Conservation (phyloP, 2,329 filamentous ascomycete species). For the Rutstroemia sp. region DNA sequence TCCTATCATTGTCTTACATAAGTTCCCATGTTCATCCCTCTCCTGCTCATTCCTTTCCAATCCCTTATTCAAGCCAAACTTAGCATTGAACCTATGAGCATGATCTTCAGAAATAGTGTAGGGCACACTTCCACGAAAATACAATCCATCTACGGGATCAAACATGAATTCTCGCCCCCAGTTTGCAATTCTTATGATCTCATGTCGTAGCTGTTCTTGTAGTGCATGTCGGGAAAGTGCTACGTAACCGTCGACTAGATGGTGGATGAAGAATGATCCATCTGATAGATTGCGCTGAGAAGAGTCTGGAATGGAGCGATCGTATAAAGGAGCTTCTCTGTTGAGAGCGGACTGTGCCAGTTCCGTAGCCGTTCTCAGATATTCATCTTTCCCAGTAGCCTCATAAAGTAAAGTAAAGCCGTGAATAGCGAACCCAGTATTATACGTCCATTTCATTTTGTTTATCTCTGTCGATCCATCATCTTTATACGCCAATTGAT, state of each 20-base stretch:
- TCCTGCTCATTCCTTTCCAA: slow-evolving; percentile 14
- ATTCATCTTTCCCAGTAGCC: slow-evolving; percentile 1
- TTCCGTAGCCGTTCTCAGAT: slow-evolving; percentile 12
- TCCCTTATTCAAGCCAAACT: slow-evolving; percentile 7
- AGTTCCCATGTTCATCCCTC: slow-evolving; percentile 15
- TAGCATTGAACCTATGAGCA: slow-evolving; percentile 12
- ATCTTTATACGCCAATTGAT: slow-evolving; percentile 10
- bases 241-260: slow-evolving; percentile 16
- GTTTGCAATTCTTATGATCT: slow-evolving; percentile 12
- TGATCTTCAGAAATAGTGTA: slow-evolving; percentile 15
- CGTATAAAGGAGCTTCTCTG: slow-evolving; percentile 8
- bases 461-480: slow-evolving; percentile 14
- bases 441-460: slow-evolving; percentile 20
- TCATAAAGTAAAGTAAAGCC: slow-evolving; percentile 14
- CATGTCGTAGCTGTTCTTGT: slow-evolving; percentile 2
- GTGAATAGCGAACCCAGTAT: slow-evolving; percentile 18
- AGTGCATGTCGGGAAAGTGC: slow-evolving; percentile 11
- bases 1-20: slow-evolving; percentile 20
- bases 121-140: slow-evolving; percentile 16
- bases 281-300: slow-evolving; percentile 16
- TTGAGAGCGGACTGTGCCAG: slow-evolving; percentile 16
- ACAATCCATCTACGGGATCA: slow-evolving; percentile 14
- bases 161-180: slow-evolving; percentile 18
- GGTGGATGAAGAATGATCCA: slow-evolving; percentile 19
- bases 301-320: slow-evolving; percentile 10